These are phyloP conservation scores for Nicotiana noctiflora DNA, from an alignment of 257 asterid species.

Conservation along the genomic window DNA sequence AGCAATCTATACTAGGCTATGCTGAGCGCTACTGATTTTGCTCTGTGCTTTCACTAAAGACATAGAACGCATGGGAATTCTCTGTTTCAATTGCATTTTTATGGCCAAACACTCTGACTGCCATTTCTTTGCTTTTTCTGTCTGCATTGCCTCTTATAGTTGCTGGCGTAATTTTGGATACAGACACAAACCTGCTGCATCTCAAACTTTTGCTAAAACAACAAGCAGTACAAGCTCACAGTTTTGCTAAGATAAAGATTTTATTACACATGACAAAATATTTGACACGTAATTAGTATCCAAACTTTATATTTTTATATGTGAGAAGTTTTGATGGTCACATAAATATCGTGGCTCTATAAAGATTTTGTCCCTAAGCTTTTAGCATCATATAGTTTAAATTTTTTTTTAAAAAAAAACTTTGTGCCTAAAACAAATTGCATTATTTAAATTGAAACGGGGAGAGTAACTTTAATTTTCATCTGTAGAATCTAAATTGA, in stretches of 20 bases:
- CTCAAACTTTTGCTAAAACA: neutral
- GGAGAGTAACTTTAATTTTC: too few relatives aligned
- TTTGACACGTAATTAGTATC: too few relatives aligned
- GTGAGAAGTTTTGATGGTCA: too few relatives aligned
- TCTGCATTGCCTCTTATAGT: neutral
- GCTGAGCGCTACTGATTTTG: neutral
- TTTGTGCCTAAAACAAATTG: too few relatives aligned
- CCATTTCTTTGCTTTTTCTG: neutral
- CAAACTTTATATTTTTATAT: too few relatives aligned
- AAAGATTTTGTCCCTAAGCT: too few relatives aligned
- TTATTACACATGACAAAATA: neutral
- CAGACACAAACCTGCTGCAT: neutral
- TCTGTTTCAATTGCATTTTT: neutral
- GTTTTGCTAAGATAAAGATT: neutral
- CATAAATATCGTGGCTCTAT: too few relatives aligned
- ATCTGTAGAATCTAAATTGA: too few relatives aligned
- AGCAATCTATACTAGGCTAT: neutral
- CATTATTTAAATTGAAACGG: too few relatives aligned
- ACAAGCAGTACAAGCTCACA: neutral
- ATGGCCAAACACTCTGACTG: neutral
- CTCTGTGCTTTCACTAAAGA: neutral
- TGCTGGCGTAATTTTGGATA: neutral
- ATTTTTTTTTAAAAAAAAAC: too few relatives aligned
- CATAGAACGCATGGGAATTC: neutral
- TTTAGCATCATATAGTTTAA: too few relatives aligned